Percentiles rank a stretch among this genome's conserved stretches.
Conservation (phyloP, 306 rosid genomes). For the Adenanthera pavonina region DNA sequence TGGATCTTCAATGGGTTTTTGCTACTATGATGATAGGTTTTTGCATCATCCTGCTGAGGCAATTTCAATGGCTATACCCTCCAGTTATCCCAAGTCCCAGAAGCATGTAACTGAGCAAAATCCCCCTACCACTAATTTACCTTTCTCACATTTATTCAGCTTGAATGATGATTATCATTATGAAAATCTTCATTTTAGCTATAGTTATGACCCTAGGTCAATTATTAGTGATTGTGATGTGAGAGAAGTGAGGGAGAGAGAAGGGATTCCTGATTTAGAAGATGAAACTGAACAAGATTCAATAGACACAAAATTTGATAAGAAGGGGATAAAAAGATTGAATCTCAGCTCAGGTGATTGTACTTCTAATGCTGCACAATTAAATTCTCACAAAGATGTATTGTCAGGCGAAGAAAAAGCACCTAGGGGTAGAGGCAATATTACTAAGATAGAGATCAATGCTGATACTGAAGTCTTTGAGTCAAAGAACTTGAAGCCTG, state of each 20-base stretch:
- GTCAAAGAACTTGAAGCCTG: constrained; percentile 28
- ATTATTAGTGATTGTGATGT: background rate
- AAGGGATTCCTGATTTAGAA: constrained; percentile 56
- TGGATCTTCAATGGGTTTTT: constrained; percentile 26
- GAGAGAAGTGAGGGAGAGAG: constrained; percentile 39
- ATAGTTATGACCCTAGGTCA: background rate
- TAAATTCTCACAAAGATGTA: background rate
- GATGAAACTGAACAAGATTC: constrained; percentile 33
- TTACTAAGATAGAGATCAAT: constrained; percentile 2
- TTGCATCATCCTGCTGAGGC: constrained; percentile 16
- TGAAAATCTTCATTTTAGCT: background rate
- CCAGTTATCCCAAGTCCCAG: constrained; percentile 29
- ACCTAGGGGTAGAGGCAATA: background rate
- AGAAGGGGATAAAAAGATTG: constrained; percentile 16
- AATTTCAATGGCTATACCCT: constrained; percentile 9
- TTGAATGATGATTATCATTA: constrained; percentile 22
- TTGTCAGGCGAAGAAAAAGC: background rate
- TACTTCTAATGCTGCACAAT: constrained; percentile 1
- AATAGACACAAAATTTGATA: background rate
- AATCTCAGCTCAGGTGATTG: constrained; percentile 10
- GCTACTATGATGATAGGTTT: constrained; percentile 4
- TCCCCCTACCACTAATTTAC: background rate
- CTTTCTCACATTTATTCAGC: constrained; percentile 31
- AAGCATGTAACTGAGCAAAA: constrained; percentile 26
- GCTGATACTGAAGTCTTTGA: background rate